These are phyloP conservation scores for Graphilbum fragrans DNA, from an alignment of 2,329 filamentous ascomycete species.

Conservation along the genomic window DNA sequence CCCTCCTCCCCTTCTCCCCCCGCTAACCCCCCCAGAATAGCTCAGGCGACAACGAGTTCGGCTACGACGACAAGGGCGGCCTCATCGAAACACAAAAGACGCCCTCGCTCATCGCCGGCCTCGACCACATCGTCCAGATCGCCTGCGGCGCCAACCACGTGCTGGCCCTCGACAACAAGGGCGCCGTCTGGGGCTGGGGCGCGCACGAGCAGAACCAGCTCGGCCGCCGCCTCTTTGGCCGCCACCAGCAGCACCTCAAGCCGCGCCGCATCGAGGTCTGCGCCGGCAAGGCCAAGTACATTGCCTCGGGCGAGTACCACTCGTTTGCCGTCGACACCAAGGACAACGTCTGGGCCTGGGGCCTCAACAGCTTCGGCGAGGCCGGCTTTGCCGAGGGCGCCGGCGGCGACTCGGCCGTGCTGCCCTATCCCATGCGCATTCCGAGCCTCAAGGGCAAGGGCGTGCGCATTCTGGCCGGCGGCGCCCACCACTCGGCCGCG, in stretches of 20 bases:
- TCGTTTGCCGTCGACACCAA: slow-evolving; percentile 65
- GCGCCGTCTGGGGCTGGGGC: slow-evolving; percentile 59
- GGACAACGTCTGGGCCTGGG: slow-evolving; percentile 68
- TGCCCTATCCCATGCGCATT: slow-evolving; percentile 60
- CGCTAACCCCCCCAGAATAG: background rate
- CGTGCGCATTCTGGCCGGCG: slow-evolving; percentile 57
- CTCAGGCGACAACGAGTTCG: slow-evolving; percentile 32
- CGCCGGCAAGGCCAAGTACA: slow-evolving; percentile 44
- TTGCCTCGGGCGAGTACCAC: slow-evolving; percentile 64
- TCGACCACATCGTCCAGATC: slow-evolving; percentile 54
- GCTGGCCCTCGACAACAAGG: slow-evolving; percentile 52
- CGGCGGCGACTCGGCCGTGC: slow-evolving; percentile 56
- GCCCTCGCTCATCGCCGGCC: slow-evolving; percentile 42
- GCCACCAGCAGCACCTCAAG: slow-evolving; percentile 22
- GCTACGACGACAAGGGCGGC: slow-evolving; percentile 16
- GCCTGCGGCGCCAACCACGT: slow-evolving; percentile 62
- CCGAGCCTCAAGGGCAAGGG: slow-evolving; percentile 48
- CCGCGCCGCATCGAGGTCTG: slow-evolving; percentile 19
- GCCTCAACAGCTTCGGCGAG: slow-evolving; percentile 78
- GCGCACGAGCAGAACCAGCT: slow-evolving; percentile 56
- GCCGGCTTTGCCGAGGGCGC: slow-evolving; percentile 51
- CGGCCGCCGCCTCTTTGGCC: slow-evolving; percentile 47
- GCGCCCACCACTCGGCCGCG: slow-evolving; percentile 61
- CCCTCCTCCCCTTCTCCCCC: background rate
- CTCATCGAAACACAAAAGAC: slow-evolving; percentile 25